Evolutionary conservation across 768 basidiomycete species (phyloP), one percentile per base, ranked within the genome.

Genomic region (Lanmaoa pseudosensibilis): DNA sequence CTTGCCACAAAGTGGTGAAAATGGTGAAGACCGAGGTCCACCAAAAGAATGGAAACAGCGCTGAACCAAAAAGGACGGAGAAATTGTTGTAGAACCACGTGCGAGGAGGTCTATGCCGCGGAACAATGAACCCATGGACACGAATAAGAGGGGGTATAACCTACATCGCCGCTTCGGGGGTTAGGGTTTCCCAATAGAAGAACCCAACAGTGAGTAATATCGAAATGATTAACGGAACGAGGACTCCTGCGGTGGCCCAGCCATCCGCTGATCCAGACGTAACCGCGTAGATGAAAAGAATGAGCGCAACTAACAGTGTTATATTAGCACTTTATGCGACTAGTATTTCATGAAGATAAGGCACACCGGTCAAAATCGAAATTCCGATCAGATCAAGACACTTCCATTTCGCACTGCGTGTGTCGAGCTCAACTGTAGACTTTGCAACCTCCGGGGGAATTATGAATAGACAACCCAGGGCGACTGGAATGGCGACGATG

Each of bases 211-310:
- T 62, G 13, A 80, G 57, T 10, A 76, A 34, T 55, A 81, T 63
- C 5, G 82, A 78, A 34, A 83, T 60, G 12, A 81, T 64, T 38
- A 86, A 68, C 0, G 80, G 77, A 5, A 68, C 73, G 48, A 85
- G 65, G 53, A 83, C 80, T 18, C 66, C 58, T 5, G 79, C 74
- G 1, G 74, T 65, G 5, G 63, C 65, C 84, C 84, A 85, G 21
- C 83, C 82, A 47, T 66, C 67, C n/a, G 74, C 73, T 8, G 84
- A 76, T 21, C 80, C 82, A 33, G 75, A 74, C 0, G 77, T 80
- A 18, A 78, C 63, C 3, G 77, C 73, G 46, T 77, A 78, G 4
- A 78, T 73, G 52, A 78, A 75, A 32, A 78, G 58, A 46, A 77
- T 65, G 51, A 77, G 55, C 23, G 75, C 68, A 27, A 60, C 76